Evolutionary conservation across 2,329 filamentous ascomycete species (phyloP), one percentile per base, ranked within the genome.

Genomic region (Diaporthe sp.): DNA sequence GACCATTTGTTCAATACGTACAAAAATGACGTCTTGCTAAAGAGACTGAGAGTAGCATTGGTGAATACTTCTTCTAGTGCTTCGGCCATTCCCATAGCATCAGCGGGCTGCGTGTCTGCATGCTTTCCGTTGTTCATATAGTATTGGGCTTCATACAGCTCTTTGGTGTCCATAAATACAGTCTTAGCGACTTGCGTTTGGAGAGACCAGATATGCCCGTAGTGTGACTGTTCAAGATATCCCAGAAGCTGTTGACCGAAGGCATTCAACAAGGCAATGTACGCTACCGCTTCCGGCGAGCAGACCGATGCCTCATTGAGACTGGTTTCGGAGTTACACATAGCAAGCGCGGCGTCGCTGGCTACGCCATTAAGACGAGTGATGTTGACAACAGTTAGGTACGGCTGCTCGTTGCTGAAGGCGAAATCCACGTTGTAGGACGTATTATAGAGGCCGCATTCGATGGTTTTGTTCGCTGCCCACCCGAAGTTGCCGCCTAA

Each of bases 11-110:
- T 31, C 7, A 1, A 34, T 5, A 68, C 31, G 7, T 51, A 68
- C 44, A 68, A 5, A 22, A 68, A 68, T n/a, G 25, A 53, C 15
- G 9, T 22, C 3, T 22, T 44, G n/a, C 46, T 68, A 10, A 68
- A 53, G 1, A 68, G 42, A 37, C 62, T 68, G n/a, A 68, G 42
- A 15, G 62, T 68, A 34, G 44, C 19, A 34, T 51, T 68, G 28
- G 13, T n/a, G 46, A 68, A 68, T 42, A 53, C 34, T 25, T 68
- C 37, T 22, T 68, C 46, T 37, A 68, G 17, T 34, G 62, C 31
- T 9, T 51, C 19, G 6, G 46, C 15, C 25, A 68, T 68, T 10
- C 22, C 28, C 8, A 51, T 31, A 13, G 25, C 42, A 51, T 51
- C 19, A 7, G 19, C 17, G 3, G 31, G 31, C 3, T 4, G 6